Evolutionary conservation across 164 flowering plant species (phyloP).

Genomic region (Umbellularia californica): DNA sequence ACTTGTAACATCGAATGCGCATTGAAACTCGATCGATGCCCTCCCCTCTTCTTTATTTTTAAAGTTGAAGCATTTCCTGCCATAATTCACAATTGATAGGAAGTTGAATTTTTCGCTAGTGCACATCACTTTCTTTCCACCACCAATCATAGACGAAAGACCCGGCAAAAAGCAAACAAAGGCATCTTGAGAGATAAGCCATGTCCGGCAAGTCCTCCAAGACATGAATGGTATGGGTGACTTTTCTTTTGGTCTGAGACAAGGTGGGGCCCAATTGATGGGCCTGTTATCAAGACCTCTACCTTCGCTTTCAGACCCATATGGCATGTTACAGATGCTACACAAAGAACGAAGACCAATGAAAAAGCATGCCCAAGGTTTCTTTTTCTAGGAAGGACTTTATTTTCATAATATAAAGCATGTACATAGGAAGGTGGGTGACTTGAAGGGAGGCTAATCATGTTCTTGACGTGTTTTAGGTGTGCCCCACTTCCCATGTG

Average conservation of each 20-base stretch:
- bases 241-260: slow-evolving; percentile 11
- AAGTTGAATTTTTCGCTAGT: background rate
- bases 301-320: background rate
- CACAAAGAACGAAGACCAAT: background rate
- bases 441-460: slow-evolving; percentile 16
- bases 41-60: no score
- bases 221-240: slow-evolving; percentile 15
- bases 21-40: no score
- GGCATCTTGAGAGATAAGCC: background rate
- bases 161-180: slow-evolving; percentile 4
- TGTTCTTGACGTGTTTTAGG: slow-evolving; percentile 28
- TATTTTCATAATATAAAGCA: slow-evolving; percentile 8
- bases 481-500: slow-evolving; percentile 22
- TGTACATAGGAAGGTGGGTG: slow-evolving; percentile 13
- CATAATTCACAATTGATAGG: background rate
- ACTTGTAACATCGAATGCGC: no score
- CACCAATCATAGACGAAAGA: slow-evolving; percentile 6
- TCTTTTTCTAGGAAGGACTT: background rate
- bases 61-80: no score
- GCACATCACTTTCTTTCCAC: slow-evolving; percentile 11
- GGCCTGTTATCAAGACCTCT: background rate
- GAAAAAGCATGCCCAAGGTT: slow-evolving; percentile 1
- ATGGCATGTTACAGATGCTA: background rate
- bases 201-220: background rate
- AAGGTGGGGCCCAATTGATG: background rate